phyloP scores from a whole-genome alignment of 106 monocot species.

The Hemerocallis citrina region DNA sequence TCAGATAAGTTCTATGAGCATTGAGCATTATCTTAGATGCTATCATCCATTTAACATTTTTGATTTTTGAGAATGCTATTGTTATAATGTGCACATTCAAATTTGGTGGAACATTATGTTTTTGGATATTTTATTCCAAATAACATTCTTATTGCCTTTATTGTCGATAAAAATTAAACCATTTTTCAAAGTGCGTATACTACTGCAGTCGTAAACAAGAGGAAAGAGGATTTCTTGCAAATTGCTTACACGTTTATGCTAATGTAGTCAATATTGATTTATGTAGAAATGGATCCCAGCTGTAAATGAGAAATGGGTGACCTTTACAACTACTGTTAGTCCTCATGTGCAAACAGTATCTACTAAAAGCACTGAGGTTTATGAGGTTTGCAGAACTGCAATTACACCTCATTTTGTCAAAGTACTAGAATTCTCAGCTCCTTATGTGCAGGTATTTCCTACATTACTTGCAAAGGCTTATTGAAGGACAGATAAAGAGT shows the following conservation, averaged over 20 bases:
- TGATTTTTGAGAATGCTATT: no score
- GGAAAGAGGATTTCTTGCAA: no score
- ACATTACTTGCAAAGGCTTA: not conserved
- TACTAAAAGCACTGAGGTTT: constrained; percentile 47
- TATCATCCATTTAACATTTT: no score
- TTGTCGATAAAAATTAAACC: no score
- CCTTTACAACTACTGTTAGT: constrained; percentile 19
- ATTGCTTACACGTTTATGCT: no score
- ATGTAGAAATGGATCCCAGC: constrained; percentile 74
- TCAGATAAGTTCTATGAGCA: no score
- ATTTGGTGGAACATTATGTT: no score
- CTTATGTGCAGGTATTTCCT: constrained; percentile 62
- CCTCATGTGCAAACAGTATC: constrained; percentile 41
- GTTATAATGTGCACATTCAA: no score
- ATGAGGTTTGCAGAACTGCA: constrained; percentile 29
- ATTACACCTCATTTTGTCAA: constrained; percentile 47
- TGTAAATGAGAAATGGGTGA: constrained; percentile 35
- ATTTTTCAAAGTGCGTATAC: not conserved
- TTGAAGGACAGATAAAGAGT: not conserved
- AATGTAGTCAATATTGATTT: not conserved
- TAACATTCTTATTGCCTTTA: no score
- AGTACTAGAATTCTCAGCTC: constrained; percentile 48
- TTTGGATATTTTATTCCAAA: not conserved
- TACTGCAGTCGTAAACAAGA: not conserved
- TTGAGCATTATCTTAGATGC: no score